Evolutionary conservation across 2,329 filamentous ascomycete genomes (phyloP).

Genomic region (Pestalotiopsis sp.): DNA sequence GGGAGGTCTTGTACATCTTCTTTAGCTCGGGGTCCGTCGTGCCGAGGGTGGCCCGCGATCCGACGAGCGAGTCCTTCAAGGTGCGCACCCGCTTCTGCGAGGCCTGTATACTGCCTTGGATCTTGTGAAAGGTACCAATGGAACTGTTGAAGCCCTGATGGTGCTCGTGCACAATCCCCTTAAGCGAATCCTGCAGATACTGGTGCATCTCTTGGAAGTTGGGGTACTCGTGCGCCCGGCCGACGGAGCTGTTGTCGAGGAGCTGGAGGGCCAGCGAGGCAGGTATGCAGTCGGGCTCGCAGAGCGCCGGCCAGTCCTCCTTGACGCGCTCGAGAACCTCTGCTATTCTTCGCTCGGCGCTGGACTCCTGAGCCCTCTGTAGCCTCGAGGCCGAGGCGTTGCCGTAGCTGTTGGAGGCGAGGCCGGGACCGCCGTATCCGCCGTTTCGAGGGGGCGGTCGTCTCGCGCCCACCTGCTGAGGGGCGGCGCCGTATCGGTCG

Average conservation of each 20-base stretch:
- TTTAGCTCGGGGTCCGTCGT: conserved; percentile 88
- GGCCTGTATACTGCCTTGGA: conserved; percentile 86
- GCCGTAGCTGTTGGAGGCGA: conserved; percentile 18
- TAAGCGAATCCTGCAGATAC: conserved; percentile 89
- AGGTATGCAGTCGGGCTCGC: conserved; percentile 82
- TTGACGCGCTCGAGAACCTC: conserved; percentile 81
- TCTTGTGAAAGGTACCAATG: conserved; percentile 98
- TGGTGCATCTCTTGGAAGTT: conserved; percentile 82
- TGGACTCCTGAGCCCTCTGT: conserved; percentile 36
- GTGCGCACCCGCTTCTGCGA: conserved; percentile 83
- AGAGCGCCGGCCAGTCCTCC: conserved; percentile 90
- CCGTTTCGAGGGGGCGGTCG: conserved; percentile 34
- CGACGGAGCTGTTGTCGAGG: conserved; percentile 90
- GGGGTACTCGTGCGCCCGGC: conserved; percentile 82
- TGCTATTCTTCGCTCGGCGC: conserved; percentile 56
- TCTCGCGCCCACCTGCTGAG: conserved; percentile 27
- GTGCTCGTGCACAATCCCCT: conserved; percentile 95
- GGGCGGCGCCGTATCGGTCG: conserved; percentile 40
- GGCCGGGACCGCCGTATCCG: conserved; percentile 13
- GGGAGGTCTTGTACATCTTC: conserved; percentile 82
- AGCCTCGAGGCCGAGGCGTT: conserved; percentile 23
- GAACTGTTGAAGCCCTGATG: conserved; percentile 99
- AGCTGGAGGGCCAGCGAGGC: conserved; percentile 94
- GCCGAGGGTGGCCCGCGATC: conserved; percentile 78
- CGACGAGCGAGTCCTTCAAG: conserved; percentile 79